Percentiles rank a stretch among this genome's conserved stretches.
Evolutionary conservation across 2,329 filamentous ascomycete genomes (phyloP).

Genomic region (Phaeosphaeria sp.): DNA sequence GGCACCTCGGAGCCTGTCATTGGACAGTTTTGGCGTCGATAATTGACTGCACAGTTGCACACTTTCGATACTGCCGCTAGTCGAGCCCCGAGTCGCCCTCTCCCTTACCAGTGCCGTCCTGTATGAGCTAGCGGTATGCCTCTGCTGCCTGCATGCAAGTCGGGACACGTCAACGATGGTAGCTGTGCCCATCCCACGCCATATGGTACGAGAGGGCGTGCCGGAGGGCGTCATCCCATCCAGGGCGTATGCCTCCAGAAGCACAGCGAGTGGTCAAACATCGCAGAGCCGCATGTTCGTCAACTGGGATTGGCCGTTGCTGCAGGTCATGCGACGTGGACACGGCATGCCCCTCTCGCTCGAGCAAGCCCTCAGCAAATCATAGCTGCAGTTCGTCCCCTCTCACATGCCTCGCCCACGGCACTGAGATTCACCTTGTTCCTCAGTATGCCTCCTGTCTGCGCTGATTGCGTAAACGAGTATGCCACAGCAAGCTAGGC

Average conservation of each 20-base stretch:
- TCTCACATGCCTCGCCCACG: background rate
- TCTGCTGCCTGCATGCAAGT: background rate
- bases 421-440: background rate
- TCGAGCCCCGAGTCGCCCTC: background rate
- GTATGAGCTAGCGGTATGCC: background rate
- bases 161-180: background rate
- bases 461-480: background rate
- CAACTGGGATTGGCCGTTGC: background rate
- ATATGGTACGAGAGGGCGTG: background rate
- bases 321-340: background rate
- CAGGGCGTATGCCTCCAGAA: background rate
- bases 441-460: background rate
- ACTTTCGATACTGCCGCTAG: background rate
- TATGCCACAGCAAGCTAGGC: background rate
- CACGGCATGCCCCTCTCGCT: background rate
- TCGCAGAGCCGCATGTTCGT: background rate
- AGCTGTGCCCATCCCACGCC: background rate
- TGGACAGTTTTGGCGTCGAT: background rate
- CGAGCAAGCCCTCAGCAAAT: background rate
- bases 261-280: background rate
- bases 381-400: background rate
- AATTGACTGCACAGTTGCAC: background rate
- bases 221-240: background rate
- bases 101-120: background rate
- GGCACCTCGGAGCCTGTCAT: background rate